Conservation (phyloP, 140 eudicot species). For the Cichorium intybus region DNA sequence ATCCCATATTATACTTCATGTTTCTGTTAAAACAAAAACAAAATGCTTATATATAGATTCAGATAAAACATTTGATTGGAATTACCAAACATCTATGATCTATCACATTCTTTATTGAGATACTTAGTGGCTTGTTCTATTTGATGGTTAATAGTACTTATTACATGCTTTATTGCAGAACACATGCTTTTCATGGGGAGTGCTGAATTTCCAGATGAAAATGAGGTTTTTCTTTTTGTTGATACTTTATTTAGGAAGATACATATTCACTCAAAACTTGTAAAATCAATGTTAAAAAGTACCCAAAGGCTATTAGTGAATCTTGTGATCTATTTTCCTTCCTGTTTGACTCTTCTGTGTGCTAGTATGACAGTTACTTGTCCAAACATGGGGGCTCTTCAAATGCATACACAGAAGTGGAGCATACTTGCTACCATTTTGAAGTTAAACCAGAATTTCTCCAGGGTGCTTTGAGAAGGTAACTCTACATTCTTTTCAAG, state of each 20-base stretch:
- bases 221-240: conserved; percentile 63
- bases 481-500: conserved; percentile 17
- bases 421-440: conserved; percentile 96
- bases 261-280: background rate
- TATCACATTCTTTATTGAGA: background rate
- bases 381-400: conserved; percentile 99
- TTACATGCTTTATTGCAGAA: conserved; percentile 51
- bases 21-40: background rate
- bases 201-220: conserved; percentile 91
- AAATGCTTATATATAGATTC: background rate
- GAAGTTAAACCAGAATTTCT: conserved; percentile 92
- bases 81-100: background rate
- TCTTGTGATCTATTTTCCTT: background rate
- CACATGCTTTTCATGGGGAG: conserved; percentile 99
- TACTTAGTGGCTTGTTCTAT: conserved; percentile 10
- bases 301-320: background rate
- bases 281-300: conserved; percentile 10
- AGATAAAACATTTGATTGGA: conserved; percentile 3
- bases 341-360: conserved; percentile 42
- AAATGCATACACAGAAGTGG: conserved; percentile 93
- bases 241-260: background rate
- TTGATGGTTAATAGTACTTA: conserved; percentile 13
- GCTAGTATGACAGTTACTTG: conserved; percentile 96
- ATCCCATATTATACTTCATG: background rate
- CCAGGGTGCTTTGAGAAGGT: conserved; percentile 86